Base-by-base conservation (phyloP, 2,329 filamentous ascomycete genomes). In the Kalaharituber pfeilii region DNA sequence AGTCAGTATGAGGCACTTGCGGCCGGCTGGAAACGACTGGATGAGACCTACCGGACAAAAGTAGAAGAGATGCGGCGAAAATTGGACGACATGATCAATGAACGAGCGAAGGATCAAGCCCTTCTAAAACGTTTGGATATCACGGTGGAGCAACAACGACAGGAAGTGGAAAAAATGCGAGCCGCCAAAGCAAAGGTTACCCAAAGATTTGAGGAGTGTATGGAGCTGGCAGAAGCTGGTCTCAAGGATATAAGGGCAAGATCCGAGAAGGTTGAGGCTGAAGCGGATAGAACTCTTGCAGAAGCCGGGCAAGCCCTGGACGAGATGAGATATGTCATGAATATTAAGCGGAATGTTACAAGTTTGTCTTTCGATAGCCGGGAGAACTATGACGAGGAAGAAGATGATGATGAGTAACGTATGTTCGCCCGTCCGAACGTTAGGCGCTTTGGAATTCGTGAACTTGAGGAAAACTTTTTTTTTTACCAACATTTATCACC, bases 121-220 rank as follows among this genome's bases (percentile, higher is more conserved):
- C 39, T 59, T n/a, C 55, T 64, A 9, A 57, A 60, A 39, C 59
- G 60, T 13, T 52, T 64, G 20, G 62, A 64, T 50, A 58, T 64
- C 50, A 63, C 60, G 29, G 59, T 64, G 36, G 62, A 64, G 36
- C 62, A 64, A 52, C 62, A 64, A 52, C 58, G 60, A 27, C 62
- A 64, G 45, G 62, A 64, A 49, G 55, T 64, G 1, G 62, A 64
- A 20, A 64, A 64, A 44, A 57, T 64, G 55, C 59, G 58, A n/a
- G 51, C 55, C 3, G 62, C 62, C 15, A 60, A 63, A 52, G 63
- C 57, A 22, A 60, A 59, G 49, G 63, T 64, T 39, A 58, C 61
- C 22, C 62, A 64, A 18, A 58, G 59, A 8, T 64, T 60, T 45
- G 58, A 60, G 18, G 61, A 61, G 28, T 57, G 57, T 2, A 59